Conservation (phyloP, 805 yeast genomes). For the Sugiyamaella qingdaonensis region DNA sequence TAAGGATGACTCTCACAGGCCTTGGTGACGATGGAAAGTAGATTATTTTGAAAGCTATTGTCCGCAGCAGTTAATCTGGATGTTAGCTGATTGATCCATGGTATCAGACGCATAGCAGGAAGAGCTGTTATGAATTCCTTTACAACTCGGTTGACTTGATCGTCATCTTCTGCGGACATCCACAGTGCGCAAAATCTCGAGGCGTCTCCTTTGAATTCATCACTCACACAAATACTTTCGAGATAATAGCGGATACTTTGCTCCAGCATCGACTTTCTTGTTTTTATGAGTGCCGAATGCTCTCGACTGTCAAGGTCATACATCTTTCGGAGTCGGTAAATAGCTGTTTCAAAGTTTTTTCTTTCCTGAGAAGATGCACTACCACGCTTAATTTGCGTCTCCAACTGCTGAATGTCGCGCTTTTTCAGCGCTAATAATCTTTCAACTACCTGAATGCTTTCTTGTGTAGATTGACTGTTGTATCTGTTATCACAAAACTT, state of each 20-base stretch:
- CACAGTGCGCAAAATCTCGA: slow-evolving; percentile 82
- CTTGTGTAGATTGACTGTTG: slow-evolving; percentile 41
- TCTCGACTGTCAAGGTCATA: slow-evolving; percentile 1
- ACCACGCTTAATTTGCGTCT: not conserved
- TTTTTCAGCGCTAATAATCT: slow-evolving; percentile 33
- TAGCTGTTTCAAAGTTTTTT: not conserved
- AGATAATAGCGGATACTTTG: slow-evolving; percentile 7
- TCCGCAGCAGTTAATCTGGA: slow-evolving; percentile 57
- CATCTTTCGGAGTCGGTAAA: not conserved
- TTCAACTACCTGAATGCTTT: slow-evolving; percentile 41
- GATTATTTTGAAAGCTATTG: slow-evolving; percentile 50
- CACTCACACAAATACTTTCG: slow-evolving; percentile 6
- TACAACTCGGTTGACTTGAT: slow-evolving; percentile 42
- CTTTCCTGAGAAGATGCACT: not conserved
- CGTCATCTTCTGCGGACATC: slow-evolving; percentile 57
- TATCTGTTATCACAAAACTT: slow-evolving; percentile 67
- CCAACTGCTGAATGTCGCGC: slow-evolving; percentile 42
- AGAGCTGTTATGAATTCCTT: slow-evolving; percentile 37
- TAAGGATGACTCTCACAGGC: slow-evolving; percentile 61
- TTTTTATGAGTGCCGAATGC: not conserved
- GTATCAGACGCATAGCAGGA: slow-evolving; percentile 59
- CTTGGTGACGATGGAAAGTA: slow-evolving; percentile 45
- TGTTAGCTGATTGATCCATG: slow-evolving; percentile 80
- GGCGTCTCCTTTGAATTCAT: slow-evolving; percentile 35
- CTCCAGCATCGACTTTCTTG: not conserved